Evolutionary conservation across 306 rosid species (phyloP), one percentile per base, ranked within the genome.

Genomic region (Dalbergia oliveri): DNA sequence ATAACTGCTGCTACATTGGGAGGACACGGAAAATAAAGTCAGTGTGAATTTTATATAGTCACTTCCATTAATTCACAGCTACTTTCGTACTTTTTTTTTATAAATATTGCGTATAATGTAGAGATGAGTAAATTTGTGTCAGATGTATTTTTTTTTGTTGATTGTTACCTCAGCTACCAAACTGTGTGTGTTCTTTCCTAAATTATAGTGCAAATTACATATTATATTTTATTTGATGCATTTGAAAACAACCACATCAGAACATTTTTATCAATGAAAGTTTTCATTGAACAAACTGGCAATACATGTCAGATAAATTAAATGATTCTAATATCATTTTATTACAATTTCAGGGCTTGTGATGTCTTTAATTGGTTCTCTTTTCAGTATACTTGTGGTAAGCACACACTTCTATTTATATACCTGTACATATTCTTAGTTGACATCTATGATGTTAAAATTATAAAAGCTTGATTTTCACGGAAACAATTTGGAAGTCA

Each of bases 351-450:
- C 91, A 92, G 97, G 97, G 76, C 89, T 87, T 63, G 84, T 90
- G 78, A 88, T 90, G 93, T 88, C 97, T 60, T 81, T 92, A 59
- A 92, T 92, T 8, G 97, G 97, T 21, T 92, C 97, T 76, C 73
- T 90, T 41, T 87, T 90, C 49, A 84, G 92, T 72, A 76, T 87
- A 60, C 87, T 92, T 56, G 92, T 92, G 97, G 97, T 92, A 88
- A 90, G 92, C 57, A 63, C 56, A 51, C 72, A 31, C 26, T 64
- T 69, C 67, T 16, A n/a, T 15, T 26, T 23, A 49, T 72, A 2
- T 35, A 11, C 31, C 19, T 8, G 18, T 19, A 35, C 15, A 5
- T 6, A 14, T 31, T 59, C n/a, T 7, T 54, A 11, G 69, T 37
- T 56, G 39, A 73, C 41, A 11, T 65, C 34, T 49, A 50, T 43